A percentile compares a stretch with the other conserved stretches of the same genome.
These are phyloP conservation scores for Castanospermum australe DNA, from an alignment of 306 rosid species.

Conservation along the genomic window DNA sequence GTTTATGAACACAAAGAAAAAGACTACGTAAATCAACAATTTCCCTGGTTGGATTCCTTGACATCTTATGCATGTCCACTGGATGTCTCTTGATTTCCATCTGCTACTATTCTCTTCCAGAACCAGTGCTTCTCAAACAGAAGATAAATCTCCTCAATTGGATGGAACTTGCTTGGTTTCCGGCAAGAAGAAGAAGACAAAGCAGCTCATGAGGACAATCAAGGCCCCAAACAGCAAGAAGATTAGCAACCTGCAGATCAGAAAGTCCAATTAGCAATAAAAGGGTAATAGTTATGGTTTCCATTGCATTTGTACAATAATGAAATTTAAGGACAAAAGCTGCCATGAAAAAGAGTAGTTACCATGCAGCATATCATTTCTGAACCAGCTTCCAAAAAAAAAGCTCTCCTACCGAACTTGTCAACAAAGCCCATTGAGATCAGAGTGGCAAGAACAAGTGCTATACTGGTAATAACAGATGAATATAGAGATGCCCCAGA, in stretches of 20 bases:
- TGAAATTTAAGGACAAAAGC: neutral
- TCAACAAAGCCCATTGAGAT: constrained; percentile 74
- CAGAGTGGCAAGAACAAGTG: constrained; percentile 69
- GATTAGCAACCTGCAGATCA: constrained; percentile 53
- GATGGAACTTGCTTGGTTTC: constrained; percentile 86
- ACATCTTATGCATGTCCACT: constrained; percentile 13
- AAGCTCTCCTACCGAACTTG: constrained; percentile 79
- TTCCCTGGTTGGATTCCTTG: constrained; percentile 18
- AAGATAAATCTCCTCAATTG: constrained; percentile 71
- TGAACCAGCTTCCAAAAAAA: constrained; percentile 78
- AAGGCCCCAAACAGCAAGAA: constrained; percentile 70
- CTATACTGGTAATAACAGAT: constrained; percentile 62
- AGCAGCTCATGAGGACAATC: constrained; percentile 58
- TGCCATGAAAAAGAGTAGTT: neutral
- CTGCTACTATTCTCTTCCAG: constrained; percentile 52
- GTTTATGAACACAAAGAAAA: neutral
- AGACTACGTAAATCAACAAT: neutral
- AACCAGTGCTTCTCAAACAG: constrained; percentile 75
- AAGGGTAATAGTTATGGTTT: neutral
- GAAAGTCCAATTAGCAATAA: neutral
- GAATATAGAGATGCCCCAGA: constrained; percentile 65
- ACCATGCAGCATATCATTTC: constrained; percentile 80
- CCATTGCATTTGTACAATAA: neutral
- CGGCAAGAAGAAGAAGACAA: constrained; percentile 69
- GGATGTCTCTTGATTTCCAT: constrained; percentile 55